Percentiles rank a stretch among this genome's conserved stretches.
phyloP scores from a whole-genome alignment of 1,284 basidiomycete species.

The Clitocybe nebularis region DNA sequence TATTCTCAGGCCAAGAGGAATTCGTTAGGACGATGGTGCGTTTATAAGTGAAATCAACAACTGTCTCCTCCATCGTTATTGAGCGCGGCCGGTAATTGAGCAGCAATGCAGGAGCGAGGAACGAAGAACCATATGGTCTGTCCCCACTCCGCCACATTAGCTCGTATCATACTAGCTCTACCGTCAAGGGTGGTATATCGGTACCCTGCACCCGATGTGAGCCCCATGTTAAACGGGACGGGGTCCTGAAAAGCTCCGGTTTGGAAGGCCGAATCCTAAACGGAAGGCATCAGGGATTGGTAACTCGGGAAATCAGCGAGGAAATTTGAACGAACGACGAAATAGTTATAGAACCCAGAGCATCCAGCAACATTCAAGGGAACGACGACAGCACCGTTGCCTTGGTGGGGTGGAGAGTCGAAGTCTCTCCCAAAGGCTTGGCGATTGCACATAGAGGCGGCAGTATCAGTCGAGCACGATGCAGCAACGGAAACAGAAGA shows the following conservation, averaged over 20 bases:
- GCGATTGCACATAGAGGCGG: constrained; percentile 17
- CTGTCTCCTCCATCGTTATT: constrained; percentile 21
- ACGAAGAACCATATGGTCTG: constrained; percentile 24
- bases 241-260: constrained; percentile 20
- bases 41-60: constrained; percentile 10
- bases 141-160: constrained; percentile 20
- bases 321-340: constrained; percentile 16
- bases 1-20: too few relatives aligned
- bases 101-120: constrained; percentile 20
- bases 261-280: constrained; percentile 18
- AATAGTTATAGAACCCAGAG: constrained; percentile 22
- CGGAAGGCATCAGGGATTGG: background rate
- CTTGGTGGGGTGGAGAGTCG: constrained; percentile 19
- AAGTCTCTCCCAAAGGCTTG: constrained; percentile 20
- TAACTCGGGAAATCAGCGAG: background rate
- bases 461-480: constrained; percentile 18
- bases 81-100: constrained; percentile 17
- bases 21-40: too few relatives aligned
- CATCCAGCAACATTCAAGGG: constrained; percentile 19
- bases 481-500: constrained; percentile 9
- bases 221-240: constrained; percentile 21
- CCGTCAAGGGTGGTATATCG: constrained; percentile 18
- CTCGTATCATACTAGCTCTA: constrained; percentile 20
- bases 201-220: constrained; percentile 17
- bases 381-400: constrained; percentile 19